Base-by-base conservation (phyloP, 768 basidiomycete species). In the Dendrothele bispora region DNA sequence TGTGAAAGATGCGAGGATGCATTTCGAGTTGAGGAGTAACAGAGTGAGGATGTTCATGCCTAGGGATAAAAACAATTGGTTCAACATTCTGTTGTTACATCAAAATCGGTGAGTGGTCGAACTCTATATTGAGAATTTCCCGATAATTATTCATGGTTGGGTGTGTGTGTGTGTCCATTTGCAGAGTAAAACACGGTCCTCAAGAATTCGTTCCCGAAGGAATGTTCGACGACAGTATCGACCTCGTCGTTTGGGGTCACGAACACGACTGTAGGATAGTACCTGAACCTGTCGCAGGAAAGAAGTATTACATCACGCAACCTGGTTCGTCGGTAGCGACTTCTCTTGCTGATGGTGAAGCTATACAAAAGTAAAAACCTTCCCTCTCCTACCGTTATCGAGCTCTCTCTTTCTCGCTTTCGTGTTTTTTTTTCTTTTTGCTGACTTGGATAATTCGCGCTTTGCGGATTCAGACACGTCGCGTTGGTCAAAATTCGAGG, bases 1-100 rank as follows among this genome's bases (percentile, higher is more conserved):
- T 57, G 86, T 99, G 62, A 94, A 94, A 64, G 97, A 99, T 63
- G 84, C 87, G 55, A 75, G 97, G 38, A 94, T 99, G 91, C 94
- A 98, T 63, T 95, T 89, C 58, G 97, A 99, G 68, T 75, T 98
- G 28, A 71, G 92, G 49, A 92, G 91, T 56, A 94, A 97, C 60
- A 82, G 95, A 34, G 94, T 99, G 21, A 81, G 86, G 55, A 95
- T 99, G 94, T 98, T 84, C 67, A 91, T 94, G 87, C 97, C 97
- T 2, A 78, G 79, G 50, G 86, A 95, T 64, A 91, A 89, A 59
- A 79, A 91, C 11, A 78, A 87, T 20, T 98, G 94, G 94, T 99
- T 98, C 69, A 98, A 99, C 61, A 75, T 98, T 45, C 59, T 99
- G 14, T 69, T 98, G 39, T 65, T 99, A 36, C 97, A 99, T 71